phyloP scores from a whole-genome alignment of 2,329 filamentous ascomycete genomes.

The Penicillium rolfsii region DNA sequence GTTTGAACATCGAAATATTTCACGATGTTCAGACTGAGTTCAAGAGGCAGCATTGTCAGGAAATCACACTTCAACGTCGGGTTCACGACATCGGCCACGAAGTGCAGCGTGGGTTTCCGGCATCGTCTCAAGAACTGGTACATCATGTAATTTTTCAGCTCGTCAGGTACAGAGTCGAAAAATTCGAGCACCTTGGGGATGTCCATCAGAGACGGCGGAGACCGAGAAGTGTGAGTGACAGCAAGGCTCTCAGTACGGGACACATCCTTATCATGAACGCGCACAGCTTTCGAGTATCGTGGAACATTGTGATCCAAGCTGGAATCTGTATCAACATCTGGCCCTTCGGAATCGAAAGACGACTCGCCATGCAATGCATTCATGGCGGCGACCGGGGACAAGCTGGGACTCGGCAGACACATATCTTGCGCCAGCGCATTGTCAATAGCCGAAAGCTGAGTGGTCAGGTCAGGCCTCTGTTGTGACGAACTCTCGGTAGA shows the following conservation, averaged over 20 bases:
- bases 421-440: conserved; percentile 79
- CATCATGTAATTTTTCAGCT: conserved; percentile 95
- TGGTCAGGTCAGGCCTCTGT: conserved; percentile 26
- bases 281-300: conserved; percentile 27
- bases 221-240: conserved; percentile 29
- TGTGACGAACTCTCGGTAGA: conserved; percentile 27
- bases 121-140: conserved; percentile 91
- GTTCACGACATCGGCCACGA: conserved; percentile 88
- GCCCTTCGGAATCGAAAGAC: conserved; percentile 49
- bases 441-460: conserved; percentile 60
- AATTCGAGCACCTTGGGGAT: conserved; percentile 84
- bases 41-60: conserved; percentile 76
- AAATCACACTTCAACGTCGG: conserved; percentile 96
- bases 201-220: conserved; percentile 64
- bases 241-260: conserved; percentile 16
- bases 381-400: conserved; percentile 86
- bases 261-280: conserved; percentile 23
- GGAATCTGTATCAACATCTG: conserved; percentile 48
- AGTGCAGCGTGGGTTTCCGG: conserved; percentile 82
- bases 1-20: conserved; percentile 83
- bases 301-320: conserved; percentile 45
- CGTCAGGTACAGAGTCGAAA: conserved; percentile 87
- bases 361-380: conserved; percentile 55
- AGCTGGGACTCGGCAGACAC: conserved; percentile 88
- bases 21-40: conserved; percentile 84